Conservation (phyloP, 768 basidiomycete species). For the Lactifluus volemus region DNA sequence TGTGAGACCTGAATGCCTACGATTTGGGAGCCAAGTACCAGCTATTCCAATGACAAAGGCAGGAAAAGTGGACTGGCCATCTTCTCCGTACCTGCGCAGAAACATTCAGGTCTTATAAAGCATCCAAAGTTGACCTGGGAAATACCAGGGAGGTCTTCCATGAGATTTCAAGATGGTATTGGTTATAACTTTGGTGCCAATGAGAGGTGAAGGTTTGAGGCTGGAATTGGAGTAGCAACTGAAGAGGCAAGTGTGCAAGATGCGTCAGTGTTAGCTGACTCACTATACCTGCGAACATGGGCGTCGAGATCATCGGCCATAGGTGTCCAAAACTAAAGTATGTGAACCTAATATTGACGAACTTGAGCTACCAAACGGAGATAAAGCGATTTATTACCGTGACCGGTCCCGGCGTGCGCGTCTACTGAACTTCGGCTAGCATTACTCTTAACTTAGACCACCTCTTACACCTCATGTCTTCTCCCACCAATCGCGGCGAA, state of each 20-base stretch:
- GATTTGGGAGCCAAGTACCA: slow-evolving; percentile 33
- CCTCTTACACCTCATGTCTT: background rate
- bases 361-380: background rate
- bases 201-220: slow-evolving; percentile 1
- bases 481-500: slow-evolving; percentile 23
- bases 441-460: background rate
- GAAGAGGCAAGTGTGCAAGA: slow-evolving; percentile 7
- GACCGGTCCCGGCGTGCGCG: background rate
- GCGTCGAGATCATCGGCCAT: slow-evolving; percentile 13
- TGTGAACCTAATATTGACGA: background rate
- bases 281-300: background rate
- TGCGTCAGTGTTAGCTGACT: slow-evolving; percentile 2
- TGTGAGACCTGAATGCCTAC: background rate
- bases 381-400: background rate
- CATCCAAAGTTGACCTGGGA: background rate
- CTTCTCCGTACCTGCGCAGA: slow-evolving; percentile 60
- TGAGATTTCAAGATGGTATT: slow-evolving; percentile 78
- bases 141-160: slow-evolving; percentile 77
- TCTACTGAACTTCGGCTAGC: background rate
- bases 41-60: slow-evolving; percentile 83
- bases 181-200: slow-evolving; percentile 35
- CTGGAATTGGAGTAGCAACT: slow-evolving; percentile 9
- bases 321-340: background rate
- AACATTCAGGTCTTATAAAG: slow-evolving; percentile 9
- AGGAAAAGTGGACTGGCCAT: slow-evolving; percentile 57